Conservation (phyloP, 352 stramenopile species). For the Phytophthora constricta region DNA sequence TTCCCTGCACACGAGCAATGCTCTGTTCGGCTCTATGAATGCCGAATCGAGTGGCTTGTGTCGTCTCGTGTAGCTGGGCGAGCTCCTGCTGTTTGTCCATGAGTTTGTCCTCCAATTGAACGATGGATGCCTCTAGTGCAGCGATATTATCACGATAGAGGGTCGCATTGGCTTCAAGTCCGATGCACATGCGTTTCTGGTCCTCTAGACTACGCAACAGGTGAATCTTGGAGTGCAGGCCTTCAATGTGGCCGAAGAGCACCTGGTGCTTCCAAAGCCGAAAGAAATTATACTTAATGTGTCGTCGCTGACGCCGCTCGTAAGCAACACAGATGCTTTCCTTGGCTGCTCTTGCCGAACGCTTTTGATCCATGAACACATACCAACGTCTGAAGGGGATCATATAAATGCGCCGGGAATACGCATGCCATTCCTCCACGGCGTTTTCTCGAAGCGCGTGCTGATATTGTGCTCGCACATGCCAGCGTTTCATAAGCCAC, state of each 20-base stretch:
- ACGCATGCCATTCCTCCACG: slow-evolving; percentile 68
- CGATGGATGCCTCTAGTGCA: slow-evolving; percentile 61
- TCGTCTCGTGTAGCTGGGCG: slow-evolving; percentile 58
- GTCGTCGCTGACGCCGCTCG: slow-evolving; percentile 58
- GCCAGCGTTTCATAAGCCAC: slow-evolving; percentile 55
- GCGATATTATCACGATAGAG: slow-evolving; percentile 72
- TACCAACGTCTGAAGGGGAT: slow-evolving; percentile 82
- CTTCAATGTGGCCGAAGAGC: slow-evolving; percentile 74
- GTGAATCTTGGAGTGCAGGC: slow-evolving; percentile 69
- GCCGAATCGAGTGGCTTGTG: slow-evolving; percentile 69
- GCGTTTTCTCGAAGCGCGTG: slow-evolving; percentile 50
- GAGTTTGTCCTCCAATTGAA: slow-evolving; percentile 61
- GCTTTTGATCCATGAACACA: slow-evolving; percentile 46
- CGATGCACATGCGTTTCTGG: slow-evolving; percentile 79
- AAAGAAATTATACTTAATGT: slow-evolving; percentile 84
- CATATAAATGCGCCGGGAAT: slow-evolving; percentile 67
- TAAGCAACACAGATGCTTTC: slow-evolving; percentile 76
- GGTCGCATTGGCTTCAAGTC: slow-evolving; percentile 61
- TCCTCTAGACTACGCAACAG: slow-evolving; percentile 74
- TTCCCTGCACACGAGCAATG: slow-evolving; percentile 71
- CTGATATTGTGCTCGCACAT: slow-evolving; percentile 64
- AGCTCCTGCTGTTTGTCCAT: slow-evolving; percentile 75
- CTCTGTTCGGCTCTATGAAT: slow-evolving; percentile 78
- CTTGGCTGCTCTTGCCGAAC: slow-evolving; percentile 51
- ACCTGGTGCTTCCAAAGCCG: slow-evolving; percentile 82